Evolutionary conservation across 805 yeast genomes (phyloP).

Genomic region (Cyberlindnera euphorbiiphila): DNA sequence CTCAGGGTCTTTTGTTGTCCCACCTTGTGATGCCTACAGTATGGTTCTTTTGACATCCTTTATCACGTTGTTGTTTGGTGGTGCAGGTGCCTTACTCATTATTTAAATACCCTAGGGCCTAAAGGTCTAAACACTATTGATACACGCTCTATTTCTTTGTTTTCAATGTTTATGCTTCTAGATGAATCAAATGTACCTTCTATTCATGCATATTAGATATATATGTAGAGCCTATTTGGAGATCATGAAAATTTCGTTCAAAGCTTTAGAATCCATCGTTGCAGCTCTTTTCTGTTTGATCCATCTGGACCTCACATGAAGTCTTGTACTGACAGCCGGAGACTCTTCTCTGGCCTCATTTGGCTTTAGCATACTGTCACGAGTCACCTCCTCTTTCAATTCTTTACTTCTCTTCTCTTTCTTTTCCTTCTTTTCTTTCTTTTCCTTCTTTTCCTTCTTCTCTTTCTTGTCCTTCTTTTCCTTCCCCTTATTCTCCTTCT

Average conservation of each 20-base stretch:
- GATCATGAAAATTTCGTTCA: constrained; percentile 92
- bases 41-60: constrained; percentile 25
- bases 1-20: constrained; percentile 15
- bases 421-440: constrained; percentile 30
- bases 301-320: constrained; percentile 80
- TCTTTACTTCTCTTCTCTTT: constrained; percentile 28
- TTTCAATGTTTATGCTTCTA: too few species aligned
- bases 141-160: too few species aligned
- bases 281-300: constrained; percentile 90
- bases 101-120: constrained; percentile 23
- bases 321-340: constrained; percentile 45
- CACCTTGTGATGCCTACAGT: constrained; percentile 15
- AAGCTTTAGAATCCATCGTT: constrained; percentile 80
- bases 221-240: too few species aligned
- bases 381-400: constrained; percentile 32
- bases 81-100: constrained; percentile 35
- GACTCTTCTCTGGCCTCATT: constrained; percentile 30
- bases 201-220: too few species aligned
- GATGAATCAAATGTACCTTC: too few species aligned
- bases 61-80: constrained; percentile 40
- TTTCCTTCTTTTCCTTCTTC: constrained; percentile 28
- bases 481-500: constrained; percentile 25
- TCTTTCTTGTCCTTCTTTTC: constrained; percentile 27
- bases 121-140: too few species aligned
- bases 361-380: constrained; percentile 41